Conservation (phyloP, 305 asterid genomes). For the Fraxinus paxiana region DNA sequence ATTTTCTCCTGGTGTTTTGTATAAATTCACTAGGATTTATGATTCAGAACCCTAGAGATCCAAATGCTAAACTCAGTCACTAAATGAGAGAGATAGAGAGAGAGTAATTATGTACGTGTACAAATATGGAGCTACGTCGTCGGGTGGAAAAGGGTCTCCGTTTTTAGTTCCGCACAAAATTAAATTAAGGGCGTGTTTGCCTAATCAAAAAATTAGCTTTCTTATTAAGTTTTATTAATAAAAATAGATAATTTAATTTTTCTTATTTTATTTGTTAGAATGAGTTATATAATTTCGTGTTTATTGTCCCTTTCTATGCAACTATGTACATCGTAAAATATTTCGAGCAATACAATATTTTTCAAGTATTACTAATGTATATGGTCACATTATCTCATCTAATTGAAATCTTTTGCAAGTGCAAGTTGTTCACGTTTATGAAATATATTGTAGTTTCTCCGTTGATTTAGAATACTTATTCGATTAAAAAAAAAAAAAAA, state of each 20-base stretch:
- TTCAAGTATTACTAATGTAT: neutral
- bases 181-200: neutral
- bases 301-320: neutral
- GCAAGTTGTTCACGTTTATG: neutral
- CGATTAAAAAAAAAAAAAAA: no score
- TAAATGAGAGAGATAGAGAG: neutral
- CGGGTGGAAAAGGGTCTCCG: neutral
- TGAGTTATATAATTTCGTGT: neutral
- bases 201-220: neutral
- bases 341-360: neutral
- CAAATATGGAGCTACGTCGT: neutral
- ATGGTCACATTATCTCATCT: neutral
- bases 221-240: neutral
- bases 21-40: neutral
- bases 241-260: no score
- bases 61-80: neutral
- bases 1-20: neutral
- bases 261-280: neutral
- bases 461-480: neutral
- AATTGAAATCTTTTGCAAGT: neutral
- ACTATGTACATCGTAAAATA: neutral
- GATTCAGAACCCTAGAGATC: constrained; percentile 5
- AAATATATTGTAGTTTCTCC: neutral
- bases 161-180: neutral
- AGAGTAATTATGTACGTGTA: neutral